These are phyloP conservation scores for Aspergillus baeticus DNA, from an alignment of 495 filamentous ascomycete genomes.

Conservation along the genomic window DNA sequence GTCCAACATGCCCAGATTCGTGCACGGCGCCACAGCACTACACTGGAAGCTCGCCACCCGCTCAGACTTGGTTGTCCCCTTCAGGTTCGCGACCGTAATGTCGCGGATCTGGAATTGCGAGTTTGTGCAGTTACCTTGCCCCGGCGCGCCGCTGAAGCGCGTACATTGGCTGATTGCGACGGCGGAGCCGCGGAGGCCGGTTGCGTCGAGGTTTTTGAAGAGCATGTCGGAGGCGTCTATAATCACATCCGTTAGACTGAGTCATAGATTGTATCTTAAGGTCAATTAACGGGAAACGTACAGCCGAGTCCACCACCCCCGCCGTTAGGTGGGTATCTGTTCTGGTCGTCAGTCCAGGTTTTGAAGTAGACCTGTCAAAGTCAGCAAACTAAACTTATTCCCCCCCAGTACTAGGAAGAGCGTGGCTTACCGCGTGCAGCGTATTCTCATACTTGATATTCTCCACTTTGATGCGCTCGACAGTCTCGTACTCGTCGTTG, in stretches of 20 bases:
- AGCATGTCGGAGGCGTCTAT: constrained; percentile 25
- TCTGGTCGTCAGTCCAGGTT: constrained; percentile 44
- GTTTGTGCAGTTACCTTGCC: constrained; percentile 34
- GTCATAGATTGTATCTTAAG: background rate
- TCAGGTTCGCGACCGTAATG: constrained; percentile 23
- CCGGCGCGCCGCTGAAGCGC: constrained; percentile 31
- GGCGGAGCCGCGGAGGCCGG: constrained; percentile 25
- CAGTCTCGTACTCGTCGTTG: constrained; percentile 33
- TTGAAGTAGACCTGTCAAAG: constrained; percentile 33
- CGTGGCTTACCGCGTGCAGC: constrained; percentile 27
- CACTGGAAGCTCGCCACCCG: constrained; percentile 36
- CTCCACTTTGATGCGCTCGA: constrained; percentile 35
- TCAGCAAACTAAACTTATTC: background rate
- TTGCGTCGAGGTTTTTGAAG: constrained; percentile 24
- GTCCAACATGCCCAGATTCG: constrained; percentile 25
- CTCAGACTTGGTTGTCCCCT: constrained; percentile 24
- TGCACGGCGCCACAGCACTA: constrained; percentile 35
- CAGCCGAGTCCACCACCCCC: constrained; percentile 46
- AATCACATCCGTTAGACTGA: too few relatives aligned
- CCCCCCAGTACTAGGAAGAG: background rate
- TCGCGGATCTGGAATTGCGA: constrained; percentile 36
- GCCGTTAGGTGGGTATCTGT: constrained; percentile 48
- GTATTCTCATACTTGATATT: constrained; percentile 37
- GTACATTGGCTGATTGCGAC: constrained; percentile 43
- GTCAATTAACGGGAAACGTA: constrained; percentile 19